A percentile compares a stretch with the other conserved stretches of the same genome.
These are phyloP conservation scores for Syzygium syzygioides DNA, from an alignment of 441 rosid genomes.

Conservation along the genomic window DNA sequence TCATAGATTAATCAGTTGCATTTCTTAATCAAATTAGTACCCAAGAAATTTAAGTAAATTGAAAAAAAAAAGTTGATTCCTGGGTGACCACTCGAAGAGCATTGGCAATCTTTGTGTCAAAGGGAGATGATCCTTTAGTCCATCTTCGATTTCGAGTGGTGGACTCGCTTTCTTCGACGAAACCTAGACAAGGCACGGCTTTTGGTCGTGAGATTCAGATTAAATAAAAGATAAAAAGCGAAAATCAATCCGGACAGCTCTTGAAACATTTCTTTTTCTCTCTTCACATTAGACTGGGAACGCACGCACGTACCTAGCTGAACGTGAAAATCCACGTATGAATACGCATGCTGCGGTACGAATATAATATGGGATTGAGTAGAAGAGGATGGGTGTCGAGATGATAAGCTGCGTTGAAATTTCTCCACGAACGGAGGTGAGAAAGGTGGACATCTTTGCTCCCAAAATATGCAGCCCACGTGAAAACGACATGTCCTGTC, in stretches of 20 bases:
- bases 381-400: background rate
- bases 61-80: background rate
- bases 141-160: too few relatives aligned
- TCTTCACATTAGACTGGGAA: background rate
- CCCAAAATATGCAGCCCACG: background rate
- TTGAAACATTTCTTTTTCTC: accelerated
- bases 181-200: background rate
- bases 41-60: background rate
- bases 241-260: background rate
- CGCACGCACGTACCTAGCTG: background rate
- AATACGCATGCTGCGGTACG: background rate
- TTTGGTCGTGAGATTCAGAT: background rate
- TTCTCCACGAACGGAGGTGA: too few relatives aligned
- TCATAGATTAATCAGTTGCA: background rate
- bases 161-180: too few relatives aligned
- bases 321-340: background rate
- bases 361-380: background rate
- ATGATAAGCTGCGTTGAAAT: background rate
- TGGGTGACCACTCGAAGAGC: background rate
- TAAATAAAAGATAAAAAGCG: accelerated
- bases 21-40: background rate
- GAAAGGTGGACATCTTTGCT: background rate
- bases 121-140: too few relatives aligned
- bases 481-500: background rate
- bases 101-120: background rate